phyloP scores from a whole-genome alignment of 352 stramenopile species.

The Phytophthora capsici region DNA sequence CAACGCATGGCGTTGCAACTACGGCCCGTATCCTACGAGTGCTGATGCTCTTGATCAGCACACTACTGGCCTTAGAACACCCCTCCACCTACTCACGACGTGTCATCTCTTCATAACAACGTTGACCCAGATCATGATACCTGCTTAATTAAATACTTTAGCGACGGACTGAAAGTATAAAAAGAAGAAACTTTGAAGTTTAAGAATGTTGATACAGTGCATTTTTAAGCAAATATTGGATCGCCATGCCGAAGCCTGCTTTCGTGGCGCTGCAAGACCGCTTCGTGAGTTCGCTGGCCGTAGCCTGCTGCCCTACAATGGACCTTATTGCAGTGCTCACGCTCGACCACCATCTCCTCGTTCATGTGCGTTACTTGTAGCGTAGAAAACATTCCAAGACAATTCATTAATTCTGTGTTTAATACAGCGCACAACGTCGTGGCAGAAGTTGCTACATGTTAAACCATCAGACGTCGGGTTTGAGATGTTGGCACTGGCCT shows the following conservation, averaged over 20 bases:
- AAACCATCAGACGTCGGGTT: conserved; percentile 66
- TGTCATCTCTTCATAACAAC: no score
- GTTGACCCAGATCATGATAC: no score
- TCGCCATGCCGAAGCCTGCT: conserved; percentile 37
- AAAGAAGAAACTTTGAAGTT: no score
- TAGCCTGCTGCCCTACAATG: conserved; percentile 80
- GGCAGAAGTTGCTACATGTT: conserved; percentile 77
- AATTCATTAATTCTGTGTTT: neutral
- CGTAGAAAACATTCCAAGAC: neutral
- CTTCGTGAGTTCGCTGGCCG: conserved; percentile 51
- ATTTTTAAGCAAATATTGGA: no score
- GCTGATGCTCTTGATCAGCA: neutral
- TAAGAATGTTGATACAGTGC: no score
- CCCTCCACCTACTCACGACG: no score
- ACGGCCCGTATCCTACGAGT: no score
- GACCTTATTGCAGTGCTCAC: conserved; percentile 79
- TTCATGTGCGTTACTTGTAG: conserved; percentile 58
- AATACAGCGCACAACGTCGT: conserved; percentile 75
- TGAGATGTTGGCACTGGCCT: conserved; percentile 60
- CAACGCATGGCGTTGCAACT: conserved; percentile 1
- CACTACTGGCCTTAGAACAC: no score
- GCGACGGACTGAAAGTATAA: no score
- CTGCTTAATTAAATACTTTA: no score
- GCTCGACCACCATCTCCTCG: conserved; percentile 67
- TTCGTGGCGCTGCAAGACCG: conserved; percentile 82